Evolutionary conservation across 2,329 filamentous ascomycete genomes (phyloP).

Genomic region (Cucurbitaria berberidis): DNA sequence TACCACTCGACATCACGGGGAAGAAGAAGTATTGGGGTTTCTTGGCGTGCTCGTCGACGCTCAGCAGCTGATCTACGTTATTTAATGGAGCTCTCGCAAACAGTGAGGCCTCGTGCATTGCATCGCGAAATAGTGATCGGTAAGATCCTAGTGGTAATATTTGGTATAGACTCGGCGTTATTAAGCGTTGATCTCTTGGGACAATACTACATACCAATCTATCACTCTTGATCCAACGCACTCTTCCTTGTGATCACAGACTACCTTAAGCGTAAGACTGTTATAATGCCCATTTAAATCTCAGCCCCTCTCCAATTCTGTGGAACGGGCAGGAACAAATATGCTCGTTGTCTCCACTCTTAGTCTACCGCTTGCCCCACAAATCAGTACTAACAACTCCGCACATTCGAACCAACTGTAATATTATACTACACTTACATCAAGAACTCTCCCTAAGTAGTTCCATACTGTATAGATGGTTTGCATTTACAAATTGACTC

Average conservation of each 20-base stretch:
- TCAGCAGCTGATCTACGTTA: not conserved
- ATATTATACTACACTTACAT: not conserved
- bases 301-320: too few relatives aligned
- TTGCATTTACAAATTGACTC: not conserved
- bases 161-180: not conserved
- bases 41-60: not conserved
- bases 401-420: too few relatives aligned
- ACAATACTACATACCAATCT: not conserved
- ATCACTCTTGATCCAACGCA: not conserved
- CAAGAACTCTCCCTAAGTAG: too few relatives aligned
- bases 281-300: too few relatives aligned
- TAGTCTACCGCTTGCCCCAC: not conserved
- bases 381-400: not conserved
- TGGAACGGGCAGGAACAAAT: not conserved
- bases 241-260: not conserved
- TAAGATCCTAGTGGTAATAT: too few relatives aligned
- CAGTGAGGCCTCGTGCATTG: not conserved
- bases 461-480: too few relatives aligned
- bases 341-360: not conserved
- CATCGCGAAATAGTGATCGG: too few relatives aligned
- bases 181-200: not conserved
- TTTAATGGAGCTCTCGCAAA: not conserved
- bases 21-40: not conserved
- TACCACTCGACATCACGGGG: not conserved
- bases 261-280: not conserved